phyloP scores from a whole-genome alignment of 228 moss, liverwort and hornwort genomes.

The Sphagnum magellanicum region DNA sequence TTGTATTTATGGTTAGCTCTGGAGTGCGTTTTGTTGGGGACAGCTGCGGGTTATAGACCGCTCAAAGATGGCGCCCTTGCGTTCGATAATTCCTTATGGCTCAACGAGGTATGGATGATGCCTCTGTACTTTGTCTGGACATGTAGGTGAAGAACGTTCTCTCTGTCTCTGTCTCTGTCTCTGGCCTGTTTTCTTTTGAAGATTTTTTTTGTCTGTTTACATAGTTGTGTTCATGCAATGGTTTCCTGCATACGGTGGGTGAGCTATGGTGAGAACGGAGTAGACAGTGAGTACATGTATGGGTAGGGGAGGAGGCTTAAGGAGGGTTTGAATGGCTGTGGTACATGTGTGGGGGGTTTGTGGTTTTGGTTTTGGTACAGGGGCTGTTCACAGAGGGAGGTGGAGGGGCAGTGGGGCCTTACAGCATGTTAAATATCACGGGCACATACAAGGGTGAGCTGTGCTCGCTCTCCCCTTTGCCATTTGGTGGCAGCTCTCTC shows the following conservation, averaged over 20 bases:
- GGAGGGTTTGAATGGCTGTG: not conserved
- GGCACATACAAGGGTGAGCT: constrained; percentile 85
- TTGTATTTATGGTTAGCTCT: constrained; percentile 49
- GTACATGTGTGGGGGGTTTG: not conserved
- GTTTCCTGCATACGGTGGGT: not conserved
- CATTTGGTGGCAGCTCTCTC: not conserved
- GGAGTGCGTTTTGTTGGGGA: constrained; percentile 48
- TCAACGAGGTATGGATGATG: constrained; percentile 49
- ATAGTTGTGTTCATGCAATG: not conserved
- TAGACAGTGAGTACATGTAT: not conserved
- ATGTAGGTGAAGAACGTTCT: not conserved
- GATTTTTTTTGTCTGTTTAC: not conserved
- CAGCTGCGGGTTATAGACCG: constrained; percentile 63
- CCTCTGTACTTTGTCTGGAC: not conserved
- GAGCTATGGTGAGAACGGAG: not conserved
- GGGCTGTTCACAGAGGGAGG: constrained; percentile 69
- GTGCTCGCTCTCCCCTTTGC: not conserved
- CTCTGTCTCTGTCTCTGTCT: not conserved
- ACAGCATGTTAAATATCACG: constrained; percentile 88
- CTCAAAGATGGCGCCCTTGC: constrained; percentile 69
- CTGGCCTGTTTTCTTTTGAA: no score
- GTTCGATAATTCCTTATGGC: constrained; percentile 64
- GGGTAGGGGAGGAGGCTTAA: not conserved
- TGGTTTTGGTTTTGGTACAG: constrained; percentile 27
- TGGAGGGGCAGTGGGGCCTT: constrained; percentile 77